Evolutionary conservation across 2,329 filamentous ascomycete genomes (phyloP).

Genomic region (Aspergillus candidus): DNA sequence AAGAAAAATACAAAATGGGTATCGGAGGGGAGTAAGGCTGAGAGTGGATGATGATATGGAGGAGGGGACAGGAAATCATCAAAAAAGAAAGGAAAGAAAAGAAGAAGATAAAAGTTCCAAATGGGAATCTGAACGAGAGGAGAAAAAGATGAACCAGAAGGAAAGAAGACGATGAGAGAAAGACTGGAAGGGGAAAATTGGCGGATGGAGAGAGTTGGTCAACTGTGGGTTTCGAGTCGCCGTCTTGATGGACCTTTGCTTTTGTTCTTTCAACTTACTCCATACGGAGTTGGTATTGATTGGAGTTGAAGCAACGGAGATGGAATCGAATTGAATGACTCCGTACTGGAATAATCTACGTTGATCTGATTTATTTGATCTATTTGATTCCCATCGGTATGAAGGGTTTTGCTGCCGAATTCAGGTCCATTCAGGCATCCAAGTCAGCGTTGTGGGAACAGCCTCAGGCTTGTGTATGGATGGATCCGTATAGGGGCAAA

Average conservation of each 20-base stretch:
- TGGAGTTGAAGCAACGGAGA: too few species aligned
- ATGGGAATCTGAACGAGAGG: conserved; percentile 10
- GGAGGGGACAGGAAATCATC: conserved; percentile 3
- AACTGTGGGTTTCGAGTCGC: not conserved
- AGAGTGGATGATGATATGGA: not conserved
- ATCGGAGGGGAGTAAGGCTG: not conserved
- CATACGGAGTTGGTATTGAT: too few species aligned
- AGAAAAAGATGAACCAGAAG: conserved; percentile 7
- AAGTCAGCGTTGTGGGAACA: too few species aligned
- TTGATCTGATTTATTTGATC: not conserved
- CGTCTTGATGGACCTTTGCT: not conserved
- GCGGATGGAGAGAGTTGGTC: conserved; percentile 17
- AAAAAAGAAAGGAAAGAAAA: conserved; percentile 16
- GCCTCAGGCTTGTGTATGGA: too few species aligned
- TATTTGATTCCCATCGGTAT: not conserved
- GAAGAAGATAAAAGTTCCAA: conserved; percentile 1
- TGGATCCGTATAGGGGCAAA: too few species aligned
- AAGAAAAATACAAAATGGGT: conserved; percentile 5
- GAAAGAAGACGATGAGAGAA: conserved; percentile 10
- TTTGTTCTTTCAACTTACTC: not conserved
- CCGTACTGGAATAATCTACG: not conserved
- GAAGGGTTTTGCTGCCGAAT: too few species aligned
- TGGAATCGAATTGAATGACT: too few species aligned
- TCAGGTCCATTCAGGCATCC: too few species aligned
- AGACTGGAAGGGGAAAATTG: conserved; percentile 22